A percentile compares a stretch with the other conserved stretches of the same genome.
Conservation (phyloP, 225 moss, liverwort and hornwort genomes). For the Climacium dendroides region DNA sequence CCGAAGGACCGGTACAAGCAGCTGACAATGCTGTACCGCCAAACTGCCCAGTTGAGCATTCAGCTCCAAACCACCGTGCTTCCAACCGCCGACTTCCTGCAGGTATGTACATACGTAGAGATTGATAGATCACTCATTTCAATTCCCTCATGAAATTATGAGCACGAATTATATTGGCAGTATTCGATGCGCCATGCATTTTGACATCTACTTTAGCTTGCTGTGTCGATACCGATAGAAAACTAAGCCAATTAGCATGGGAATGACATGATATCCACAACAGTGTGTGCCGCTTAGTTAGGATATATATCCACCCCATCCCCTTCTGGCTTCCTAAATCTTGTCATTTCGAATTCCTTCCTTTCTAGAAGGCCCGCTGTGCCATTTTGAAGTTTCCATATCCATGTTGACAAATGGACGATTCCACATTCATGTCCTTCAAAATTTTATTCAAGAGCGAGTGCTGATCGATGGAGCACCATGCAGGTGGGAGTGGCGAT, state of each 20-base stretch:
- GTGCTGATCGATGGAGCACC: background rate
- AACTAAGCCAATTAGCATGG: background rate
- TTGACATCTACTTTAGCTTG: background rate
- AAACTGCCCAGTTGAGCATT: slow-evolving; percentile 12
- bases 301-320: background rate
- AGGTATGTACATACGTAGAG: background rate
- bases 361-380: background rate
- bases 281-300: background rate
- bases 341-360: background rate
- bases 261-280: background rate
- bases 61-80: background rate
- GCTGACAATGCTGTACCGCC: background rate
- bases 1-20: slow-evolving; percentile 17
- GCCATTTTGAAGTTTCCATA: background rate
- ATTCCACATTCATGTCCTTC: background rate
- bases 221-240: background rate
- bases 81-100: background rate
- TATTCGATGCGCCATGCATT: background rate
- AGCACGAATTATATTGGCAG: background rate
- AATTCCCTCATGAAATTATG: background rate
- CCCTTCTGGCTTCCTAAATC: background rate
- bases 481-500: slow-evolving; percentile 2
- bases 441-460: background rate
- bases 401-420: background rate
- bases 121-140: background rate